phyloP scores from a whole-genome alignment of 352 stramenopile species.

The Pythium pyrilobum region DNA sequence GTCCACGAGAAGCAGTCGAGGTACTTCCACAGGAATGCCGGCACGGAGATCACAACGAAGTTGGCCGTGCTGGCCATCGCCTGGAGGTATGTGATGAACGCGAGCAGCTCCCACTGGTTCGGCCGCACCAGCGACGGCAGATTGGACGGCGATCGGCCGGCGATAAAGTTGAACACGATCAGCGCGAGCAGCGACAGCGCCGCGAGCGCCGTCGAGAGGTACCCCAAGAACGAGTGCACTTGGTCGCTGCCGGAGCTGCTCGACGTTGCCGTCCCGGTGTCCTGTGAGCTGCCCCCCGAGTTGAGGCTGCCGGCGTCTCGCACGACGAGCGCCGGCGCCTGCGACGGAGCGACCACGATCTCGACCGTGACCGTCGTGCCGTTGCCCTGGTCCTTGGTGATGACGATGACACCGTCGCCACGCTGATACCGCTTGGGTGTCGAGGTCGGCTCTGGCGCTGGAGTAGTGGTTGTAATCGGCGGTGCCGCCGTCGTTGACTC shows the following conservation, averaged over 20 bases:
- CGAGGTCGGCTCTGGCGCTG: background rate
- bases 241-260: background rate
- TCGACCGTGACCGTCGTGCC: conserved; percentile 4
- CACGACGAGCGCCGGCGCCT: conserved; percentile 3
- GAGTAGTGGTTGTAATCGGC: too few species aligned
- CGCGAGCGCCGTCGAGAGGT: background rate
- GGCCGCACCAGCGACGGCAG: conserved; percentile 6
- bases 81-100: conserved; percentile 25
- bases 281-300: too few species aligned
- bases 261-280: background rate
- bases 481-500: too few species aligned
- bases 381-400: conserved; percentile 1
- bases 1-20: conserved; percentile 25
- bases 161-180: too few species aligned
- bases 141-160: too few species aligned
- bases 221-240: background rate
- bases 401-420: conserved; percentile 5
- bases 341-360: conserved; percentile 1
- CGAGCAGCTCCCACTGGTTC: conserved; percentile 26
- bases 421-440: conserved; percentile 8
- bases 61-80: conserved; percentile 11
- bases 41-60: conserved; percentile 1
- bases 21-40: conserved; percentile 16
- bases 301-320: background rate
- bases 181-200: conserved; percentile 19